phyloP scores from a whole-genome alignment of 805 yeast genomes.

The Starmera amethionina region DNA sequence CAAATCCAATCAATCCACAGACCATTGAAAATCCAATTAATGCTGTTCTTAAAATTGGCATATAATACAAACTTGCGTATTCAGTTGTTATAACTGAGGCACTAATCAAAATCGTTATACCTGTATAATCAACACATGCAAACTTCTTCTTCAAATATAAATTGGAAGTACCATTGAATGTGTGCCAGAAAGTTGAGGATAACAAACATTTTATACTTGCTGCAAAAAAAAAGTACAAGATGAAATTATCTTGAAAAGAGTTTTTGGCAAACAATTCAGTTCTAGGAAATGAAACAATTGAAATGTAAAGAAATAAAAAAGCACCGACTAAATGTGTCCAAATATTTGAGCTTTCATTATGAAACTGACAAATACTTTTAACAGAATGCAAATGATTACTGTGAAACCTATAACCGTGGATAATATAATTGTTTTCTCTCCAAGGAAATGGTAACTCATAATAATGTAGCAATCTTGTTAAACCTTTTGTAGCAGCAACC shows the following conservation, averaged over 20 bases:
- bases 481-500: slow-evolving; percentile 33
- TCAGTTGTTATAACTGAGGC: slow-evolving; percentile 85
- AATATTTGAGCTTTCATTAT: slow-evolving; percentile 86
- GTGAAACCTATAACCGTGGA: slow-evolving; percentile 79
- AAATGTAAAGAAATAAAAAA: slow-evolving; percentile 43
- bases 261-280: slow-evolving; percentile 39
- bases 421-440: slow-evolving; percentile 84
- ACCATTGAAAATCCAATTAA: slow-evolving; percentile 53
- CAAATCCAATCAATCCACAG: slow-evolving; percentile 65
- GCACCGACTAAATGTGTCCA: slow-evolving; percentile 88
- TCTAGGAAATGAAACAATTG: slow-evolving; percentile 52
- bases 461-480: slow-evolving; percentile 49
- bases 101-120: slow-evolving; percentile 82
- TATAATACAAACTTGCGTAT: slow-evolving; percentile 62
- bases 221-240: slow-evolving; percentile 52
- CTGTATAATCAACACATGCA: slow-evolving; percentile 93
- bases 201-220: slow-evolving; percentile 72
- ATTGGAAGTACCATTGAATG: slow-evolving; percentile 71
- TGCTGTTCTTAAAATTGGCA: slow-evolving; percentile 35
- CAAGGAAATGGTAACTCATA: slow-evolving; percentile 87
- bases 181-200: slow-evolving; percentile 85
- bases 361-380: slow-evolving; percentile 49
- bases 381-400: slow-evolving; percentile 50
- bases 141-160: slow-evolving; percentile 54
- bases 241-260: slow-evolving; percentile 31